Evolutionary conservation across 2,329 filamentous ascomycete species (phyloP), one percentile per base, ranked within the genome.

Genomic region (Sporothrix variecibatus): DNA sequence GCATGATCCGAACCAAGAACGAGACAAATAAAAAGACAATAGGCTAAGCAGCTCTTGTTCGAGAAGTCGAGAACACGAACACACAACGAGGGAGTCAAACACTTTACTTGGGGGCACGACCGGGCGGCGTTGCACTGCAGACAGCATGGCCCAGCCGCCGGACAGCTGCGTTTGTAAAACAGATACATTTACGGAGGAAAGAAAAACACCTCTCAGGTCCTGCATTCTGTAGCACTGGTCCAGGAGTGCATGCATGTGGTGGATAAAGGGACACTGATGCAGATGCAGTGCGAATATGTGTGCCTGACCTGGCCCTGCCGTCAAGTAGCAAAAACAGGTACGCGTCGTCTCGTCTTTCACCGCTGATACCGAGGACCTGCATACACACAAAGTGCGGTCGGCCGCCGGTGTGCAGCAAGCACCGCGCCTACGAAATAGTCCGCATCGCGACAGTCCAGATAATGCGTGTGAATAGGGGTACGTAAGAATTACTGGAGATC

Each of bases 171-270:
- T 28, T 43, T 65, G 34, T 20, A 40, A 23, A 1, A 23, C 15
- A 7, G 28, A 49, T 6, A 12, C n/a, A n/a, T n/a, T n/a, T n/a
- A 11, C 5, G 6, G 11, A 12, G 40, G 43, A 3, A 56, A 20
- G 23, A 56, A 28, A 56, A 49, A 12, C 15, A 9, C 4, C 40
- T 43, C 40, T 6, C 40, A 49, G 43, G 43, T 20, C 15, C 43
- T 40, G 31, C 58, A 40, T 46, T 46, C 34, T 67, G 62, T 46
- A 28, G 38, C 38, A 67, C 62, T 28, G 62, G 38, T 46, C 62
- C 62, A 67, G 65, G 43, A 68, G 43, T 51, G 65, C 65, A 68
- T 68, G 65, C 65, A 68, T 68, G 51, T 49, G 43, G 62, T 46
- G 62, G 34, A 46, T 43, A 23, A 15, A 26, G 9, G 23, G 31